Percentiles rank a stretch among this genome's conserved stretches.
Conservation (phyloP, 2,329 filamentous ascomycete genomes). For the Colletotrichum ledebouriae region DNA sequence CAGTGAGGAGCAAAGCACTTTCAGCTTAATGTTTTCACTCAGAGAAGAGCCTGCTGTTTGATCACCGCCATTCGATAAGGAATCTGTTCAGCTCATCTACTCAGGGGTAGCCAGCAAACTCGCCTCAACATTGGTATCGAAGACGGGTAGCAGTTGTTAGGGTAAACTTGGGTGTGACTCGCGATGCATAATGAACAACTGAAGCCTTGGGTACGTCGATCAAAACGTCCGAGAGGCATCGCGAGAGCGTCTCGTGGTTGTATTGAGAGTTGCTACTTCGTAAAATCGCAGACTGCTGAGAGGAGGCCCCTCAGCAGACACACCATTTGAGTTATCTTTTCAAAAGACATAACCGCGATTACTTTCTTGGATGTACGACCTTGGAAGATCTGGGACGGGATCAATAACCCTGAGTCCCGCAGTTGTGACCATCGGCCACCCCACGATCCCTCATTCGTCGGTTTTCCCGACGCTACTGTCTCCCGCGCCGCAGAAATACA, state of each 20-base stretch:
- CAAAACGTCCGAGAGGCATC: conserved; percentile 52
- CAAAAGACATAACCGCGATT: background rate
- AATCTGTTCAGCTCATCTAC: conserved; percentile 44
- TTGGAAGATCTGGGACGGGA: background rate
- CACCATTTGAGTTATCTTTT: too few relatives aligned
- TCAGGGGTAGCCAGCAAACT: conserved; percentile 46
- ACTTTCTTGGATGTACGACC: too few relatives aligned
- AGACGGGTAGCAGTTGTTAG: conserved; percentile 39
- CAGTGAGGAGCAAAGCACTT: conserved; percentile 50
- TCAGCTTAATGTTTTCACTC: conserved; percentile 49
- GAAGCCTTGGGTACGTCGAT: conserved; percentile 50
- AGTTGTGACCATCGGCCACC: conserved; percentile 64
- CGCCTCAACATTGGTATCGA: conserved; percentile 47
- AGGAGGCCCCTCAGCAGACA: too few relatives aligned
- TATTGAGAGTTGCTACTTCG: too few relatives aligned
- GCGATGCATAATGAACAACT: conserved; percentile 49
- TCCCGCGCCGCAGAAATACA: conserved; percentile 41
- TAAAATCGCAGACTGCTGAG: too few relatives aligned
- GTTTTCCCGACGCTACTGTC: conserved; percentile 59
- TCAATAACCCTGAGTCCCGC: conserved; percentile 49
- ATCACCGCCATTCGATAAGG: background rate
- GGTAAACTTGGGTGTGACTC: conserved; percentile 52
- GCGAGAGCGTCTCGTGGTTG: background rate
- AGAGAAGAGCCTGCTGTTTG: conserved; percentile 19
- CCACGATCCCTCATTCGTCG: conserved; percentile 59